These are phyloP conservation scores for Leonotis leonurus DNA, from an alignment of 257 asterid species.

Conservation along the genomic window DNA sequence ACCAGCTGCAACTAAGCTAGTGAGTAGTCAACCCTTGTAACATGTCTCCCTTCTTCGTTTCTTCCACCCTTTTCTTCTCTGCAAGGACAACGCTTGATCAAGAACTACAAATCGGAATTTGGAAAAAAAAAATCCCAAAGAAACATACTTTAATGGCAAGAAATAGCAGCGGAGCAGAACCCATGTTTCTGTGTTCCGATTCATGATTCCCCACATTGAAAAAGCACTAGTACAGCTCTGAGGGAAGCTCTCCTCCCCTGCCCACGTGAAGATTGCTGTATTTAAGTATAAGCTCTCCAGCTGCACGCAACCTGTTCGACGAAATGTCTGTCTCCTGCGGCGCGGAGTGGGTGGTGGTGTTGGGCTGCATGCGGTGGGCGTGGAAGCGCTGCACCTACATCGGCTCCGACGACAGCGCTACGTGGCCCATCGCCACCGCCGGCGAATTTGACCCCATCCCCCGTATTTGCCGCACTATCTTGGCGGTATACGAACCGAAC, in stretches of 20 bases:
- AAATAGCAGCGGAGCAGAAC: background rate
- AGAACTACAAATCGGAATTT: too few species aligned
- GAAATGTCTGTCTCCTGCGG: conserved; percentile 72
- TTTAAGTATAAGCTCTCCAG: background rate
- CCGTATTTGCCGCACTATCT: conserved; percentile 66
- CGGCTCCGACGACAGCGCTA: conserved; percentile 84
- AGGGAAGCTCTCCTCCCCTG: background rate
- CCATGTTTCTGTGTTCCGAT: background rate
- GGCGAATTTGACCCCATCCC: conserved; percentile 80
- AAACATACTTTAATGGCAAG: conserved; percentile 16
- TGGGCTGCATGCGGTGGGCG: conserved; percentile 89
- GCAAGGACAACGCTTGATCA: too few species aligned
- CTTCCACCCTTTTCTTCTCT: background rate
- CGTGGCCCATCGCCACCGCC: conserved; percentile 69
- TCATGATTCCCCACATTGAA: conserved; percentile 15
- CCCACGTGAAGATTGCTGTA: conserved; percentile 13
- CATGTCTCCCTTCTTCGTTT: background rate
- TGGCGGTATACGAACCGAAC: conserved; percentile 83
- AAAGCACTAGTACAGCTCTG: background rate
- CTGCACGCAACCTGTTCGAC: conserved; percentile 8
- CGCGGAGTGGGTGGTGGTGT: conserved; percentile 54
- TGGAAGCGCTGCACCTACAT: conserved; percentile 97
- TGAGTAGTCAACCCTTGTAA: background rate
- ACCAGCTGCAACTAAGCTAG: background rate
- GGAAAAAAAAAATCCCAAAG: too few species aligned